Evolutionary conservation across 352 stramenopile genomes (phyloP), one percentile per base, ranked within the genome.

Genomic region (Pythium sukuiense): DNA sequence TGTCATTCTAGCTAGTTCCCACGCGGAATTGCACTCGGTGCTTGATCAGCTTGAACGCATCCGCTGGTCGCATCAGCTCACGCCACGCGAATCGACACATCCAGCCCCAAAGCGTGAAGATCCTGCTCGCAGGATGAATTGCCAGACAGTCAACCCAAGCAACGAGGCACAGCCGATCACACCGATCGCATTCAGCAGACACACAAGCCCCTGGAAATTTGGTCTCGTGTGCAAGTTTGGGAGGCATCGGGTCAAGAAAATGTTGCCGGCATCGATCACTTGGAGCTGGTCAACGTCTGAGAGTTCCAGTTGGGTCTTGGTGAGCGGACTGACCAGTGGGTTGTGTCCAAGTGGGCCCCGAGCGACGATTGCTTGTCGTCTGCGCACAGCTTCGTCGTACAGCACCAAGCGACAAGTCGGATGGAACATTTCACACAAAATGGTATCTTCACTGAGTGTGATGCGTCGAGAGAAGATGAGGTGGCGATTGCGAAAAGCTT

Each of bases 61-160:
- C 56, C 7, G 1, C 12, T 12, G 56, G 56, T 18, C 56, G 56
- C 20, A 54, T 18, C 41, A 63, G 11, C 32, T 63, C 56, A 16
- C 56, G 56, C 56, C 56, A 54, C 4, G 55, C 18, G 27, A 53
- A 62, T 7, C 33, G 13, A 18, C 33, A n/a, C 59, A 57, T 65
- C 49, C 50, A 65, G 5, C 64, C 30, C 63, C 63, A 70, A 27
- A 64, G 13, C 30, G 63, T 65, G 48, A 64, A 55, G 33, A 70
- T 49, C 1, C 63, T 48, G 24, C 46, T 61, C 11, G 46, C 8
- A 39, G 2, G 11, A 64, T 27, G 13, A 70, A 70, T 52, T 2
- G 58, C 33, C 9, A 53, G 24, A 7, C 13, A 39, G 8, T 39
- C 33, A 39, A 12, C 33, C 33, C 33, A 39, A 39, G 33, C 33